A percentile compares a stretch with the other conserved stretches of the same genome.
These are phyloP conservation scores for Pseudopediastrum boryanum DNA, from an alignment of 139 green algal species.

Conservation along the genomic window DNA sequence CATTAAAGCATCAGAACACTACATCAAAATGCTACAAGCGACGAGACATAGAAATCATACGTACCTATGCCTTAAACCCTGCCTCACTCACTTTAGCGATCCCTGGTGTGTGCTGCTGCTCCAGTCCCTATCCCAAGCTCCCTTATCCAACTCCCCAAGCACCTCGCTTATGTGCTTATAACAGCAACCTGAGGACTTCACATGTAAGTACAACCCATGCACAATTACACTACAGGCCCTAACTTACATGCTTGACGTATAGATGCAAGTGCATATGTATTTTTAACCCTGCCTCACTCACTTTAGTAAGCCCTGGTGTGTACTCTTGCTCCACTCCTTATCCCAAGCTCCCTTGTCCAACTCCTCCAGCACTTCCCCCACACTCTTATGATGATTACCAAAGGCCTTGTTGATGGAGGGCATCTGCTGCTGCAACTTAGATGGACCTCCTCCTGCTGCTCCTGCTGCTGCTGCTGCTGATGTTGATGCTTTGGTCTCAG, in stretches of 20 bases:
- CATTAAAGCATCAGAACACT: too few relatives aligned
- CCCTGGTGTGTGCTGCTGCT: conserved; percentile 28
- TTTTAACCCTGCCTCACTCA: too few relatives aligned
- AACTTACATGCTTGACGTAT: too few relatives aligned
- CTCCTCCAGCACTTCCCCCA: conserved; percentile 31
- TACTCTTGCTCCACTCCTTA: conserved; percentile 10
- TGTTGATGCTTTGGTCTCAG: conserved; percentile 9
- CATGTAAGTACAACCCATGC: too few relatives aligned
- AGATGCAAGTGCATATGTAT: too few relatives aligned
- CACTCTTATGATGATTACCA: not conserved
- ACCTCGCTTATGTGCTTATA: conserved; percentile 18
- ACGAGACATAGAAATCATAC: too few relatives aligned
- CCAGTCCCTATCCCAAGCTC: conserved; percentile 9
- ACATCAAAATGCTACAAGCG: too few relatives aligned
- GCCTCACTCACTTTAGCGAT: conserved; percentile 32
- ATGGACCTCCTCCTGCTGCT: too few relatives aligned
- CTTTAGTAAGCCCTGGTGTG: conserved; percentile 37
- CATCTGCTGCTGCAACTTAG: too few relatives aligned
- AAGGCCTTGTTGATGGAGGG: conserved; percentile 46
- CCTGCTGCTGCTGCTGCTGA: not conserved
- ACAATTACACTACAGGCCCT: too few relatives aligned
- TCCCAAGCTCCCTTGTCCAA: conserved; percentile 28
- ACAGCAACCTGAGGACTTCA: conserved; percentile 33
- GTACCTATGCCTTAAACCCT: too few relatives aligned
- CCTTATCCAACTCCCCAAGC: conserved; percentile 32